Evolutionary conservation across 352 stramenopile species (phyloP).

Genomic region (Phytophthora uliginosa): DNA sequence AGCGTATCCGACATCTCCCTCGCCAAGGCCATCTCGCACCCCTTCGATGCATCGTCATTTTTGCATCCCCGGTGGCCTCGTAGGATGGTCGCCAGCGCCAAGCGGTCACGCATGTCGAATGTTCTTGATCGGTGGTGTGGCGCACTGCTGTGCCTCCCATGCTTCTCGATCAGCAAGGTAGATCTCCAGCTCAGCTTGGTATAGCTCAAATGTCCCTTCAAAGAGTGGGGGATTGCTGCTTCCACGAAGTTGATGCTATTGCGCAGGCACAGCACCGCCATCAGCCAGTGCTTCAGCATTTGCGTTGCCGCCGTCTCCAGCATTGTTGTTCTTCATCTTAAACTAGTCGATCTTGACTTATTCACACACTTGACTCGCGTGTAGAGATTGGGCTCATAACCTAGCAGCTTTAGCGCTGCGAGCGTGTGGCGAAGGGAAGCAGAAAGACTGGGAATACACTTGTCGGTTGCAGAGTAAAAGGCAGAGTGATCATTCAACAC

Average conservation of each 20-base stretch:
- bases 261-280: not conserved
- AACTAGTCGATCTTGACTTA: too few relatives aligned
- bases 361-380: too few relatives aligned
- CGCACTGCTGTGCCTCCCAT: not conserved
- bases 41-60: slow-evolving; percentile 13
- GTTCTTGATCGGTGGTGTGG: not conserved
- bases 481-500: too few relatives aligned
- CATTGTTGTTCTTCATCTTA: too few relatives aligned
- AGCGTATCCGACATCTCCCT: not conserved
- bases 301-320: too few relatives aligned
- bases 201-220: not conserved
- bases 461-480: too few relatives aligned
- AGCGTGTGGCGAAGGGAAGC: not conserved
- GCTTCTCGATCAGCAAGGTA: not conserved
- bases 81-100: not conserved
- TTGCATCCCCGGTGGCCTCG: slow-evolving; percentile 5
- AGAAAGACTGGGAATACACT: too few relatives aligned
- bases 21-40: not conserved
- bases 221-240: not conserved
- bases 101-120: not conserved
- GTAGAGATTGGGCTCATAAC: too few relatives aligned
- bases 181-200: not conserved
- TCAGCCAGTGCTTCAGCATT: too few relatives aligned
- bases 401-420: not conserved
- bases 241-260: not conserved